These are phyloP conservation scores for Suhomyces kilbournensis DNA, from an alignment of 805 yeast genomes.

Conservation along the genomic window DNA sequence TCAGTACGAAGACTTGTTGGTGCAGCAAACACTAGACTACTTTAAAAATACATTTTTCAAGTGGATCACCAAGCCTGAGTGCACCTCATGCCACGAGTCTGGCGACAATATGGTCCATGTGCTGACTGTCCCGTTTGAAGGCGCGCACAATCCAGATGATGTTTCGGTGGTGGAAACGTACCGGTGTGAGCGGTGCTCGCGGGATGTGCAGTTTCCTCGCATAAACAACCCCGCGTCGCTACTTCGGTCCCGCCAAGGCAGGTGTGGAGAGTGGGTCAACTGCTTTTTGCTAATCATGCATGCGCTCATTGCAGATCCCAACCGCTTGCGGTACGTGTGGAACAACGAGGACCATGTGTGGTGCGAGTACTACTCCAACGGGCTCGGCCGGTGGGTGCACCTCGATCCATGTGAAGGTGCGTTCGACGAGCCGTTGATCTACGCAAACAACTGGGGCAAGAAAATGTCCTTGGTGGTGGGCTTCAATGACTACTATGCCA, in stretches of 20 bases:
- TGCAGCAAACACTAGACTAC: conserved; percentile 30
- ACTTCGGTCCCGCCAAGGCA: conserved; percentile 61
- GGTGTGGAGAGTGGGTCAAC: conserved; percentile 97
- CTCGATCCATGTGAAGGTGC: conserved; percentile 85
- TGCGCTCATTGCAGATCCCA: conserved; percentile 46
- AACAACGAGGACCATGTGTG: conserved; percentile 94
- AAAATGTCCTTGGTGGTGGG: conserved; percentile 87
- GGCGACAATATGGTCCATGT: conserved; percentile 33
- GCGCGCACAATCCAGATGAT: conserved; percentile 39
- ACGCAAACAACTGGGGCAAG: conserved; percentile 88
- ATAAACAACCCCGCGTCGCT: conserved; percentile 66
- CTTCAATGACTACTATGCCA: conserved; percentile 54
- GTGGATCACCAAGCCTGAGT: conserved; percentile 77
- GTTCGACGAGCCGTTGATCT: conserved; percentile 75
- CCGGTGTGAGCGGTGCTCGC: conserved; percentile 52
- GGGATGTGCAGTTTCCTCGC: conserved; percentile 63
- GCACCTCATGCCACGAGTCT: conserved; percentile 46
- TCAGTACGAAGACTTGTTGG: conserved; percentile 36
- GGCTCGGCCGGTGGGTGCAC: conserved; percentile 75
- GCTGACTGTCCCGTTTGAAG: conserved; percentile 28
- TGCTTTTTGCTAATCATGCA: conserved; percentile 69
- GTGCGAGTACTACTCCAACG: conserved; percentile 79
- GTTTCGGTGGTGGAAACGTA: conserved; percentile 66
- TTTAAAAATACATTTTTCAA: conserved; percentile 76
- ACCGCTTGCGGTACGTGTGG: conserved; percentile 66